Conservation (phyloP, 192 early-diverging fungal species). For the Backusella mclennaniae region DNA sequence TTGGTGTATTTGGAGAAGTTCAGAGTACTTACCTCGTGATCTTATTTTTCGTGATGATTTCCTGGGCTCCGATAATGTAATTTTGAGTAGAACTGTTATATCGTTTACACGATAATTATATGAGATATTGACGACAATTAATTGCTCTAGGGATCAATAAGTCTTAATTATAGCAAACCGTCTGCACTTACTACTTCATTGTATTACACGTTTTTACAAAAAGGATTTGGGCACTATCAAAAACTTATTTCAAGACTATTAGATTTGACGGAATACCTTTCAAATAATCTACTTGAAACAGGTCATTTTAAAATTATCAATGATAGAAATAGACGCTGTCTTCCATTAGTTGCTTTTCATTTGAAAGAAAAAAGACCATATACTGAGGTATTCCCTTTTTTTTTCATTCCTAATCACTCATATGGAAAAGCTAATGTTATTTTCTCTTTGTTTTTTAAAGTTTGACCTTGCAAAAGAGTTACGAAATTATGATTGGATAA, state of each 20-base stretch:
- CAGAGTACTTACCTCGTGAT: slow-evolving; percentile 66
- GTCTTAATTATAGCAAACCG: slow-evolving; percentile 73
- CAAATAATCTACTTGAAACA: slow-evolving; percentile 49
- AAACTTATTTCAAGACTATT: slow-evolving; percentile 66
- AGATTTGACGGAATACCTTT: slow-evolving; percentile 52
- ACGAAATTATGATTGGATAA: slow-evolving; percentile 69
- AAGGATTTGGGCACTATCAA: slow-evolving; percentile 61
- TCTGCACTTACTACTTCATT: slow-evolving; percentile 69
- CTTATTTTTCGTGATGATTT: slow-evolving; percentile 77
- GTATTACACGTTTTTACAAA: slow-evolving; percentile 79
- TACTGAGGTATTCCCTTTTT: slow-evolving; percentile 27
- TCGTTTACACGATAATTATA: background rate
- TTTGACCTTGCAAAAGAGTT: slow-evolving; percentile 56
- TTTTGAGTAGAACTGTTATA: background rate
- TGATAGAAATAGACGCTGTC: slow-evolving; percentile 38
- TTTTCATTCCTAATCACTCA: slow-evolving; percentile 22
- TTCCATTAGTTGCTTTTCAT: slow-evolving; percentile 65
- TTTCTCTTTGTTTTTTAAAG: slow-evolving; percentile 44
- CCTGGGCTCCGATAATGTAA: slow-evolving; percentile 38
- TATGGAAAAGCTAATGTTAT: background rate
- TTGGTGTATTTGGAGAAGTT: slow-evolving; percentile 75
- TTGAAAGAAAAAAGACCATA: slow-evolving; percentile 38
- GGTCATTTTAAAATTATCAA: slow-evolving; percentile 62
- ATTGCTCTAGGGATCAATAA: slow-evolving; percentile 47
- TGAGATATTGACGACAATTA: no score